phyloP scores from a whole-genome alignment of 2,329 filamentous ascomycete genomes.

The Clarireedia monteithiana region DNA sequence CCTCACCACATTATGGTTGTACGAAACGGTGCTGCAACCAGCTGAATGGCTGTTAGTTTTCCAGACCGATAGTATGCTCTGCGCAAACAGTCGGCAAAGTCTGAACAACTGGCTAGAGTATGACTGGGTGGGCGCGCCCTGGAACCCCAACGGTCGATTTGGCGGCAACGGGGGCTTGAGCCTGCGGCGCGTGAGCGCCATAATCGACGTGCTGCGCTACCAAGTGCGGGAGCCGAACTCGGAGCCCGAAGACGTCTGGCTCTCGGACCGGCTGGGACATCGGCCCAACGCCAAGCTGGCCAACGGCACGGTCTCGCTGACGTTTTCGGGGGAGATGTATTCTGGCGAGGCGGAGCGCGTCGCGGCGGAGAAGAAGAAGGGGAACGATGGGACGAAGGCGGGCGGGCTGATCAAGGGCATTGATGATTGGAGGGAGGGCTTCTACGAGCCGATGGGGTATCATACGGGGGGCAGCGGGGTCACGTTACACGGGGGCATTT shows the following conservation, averaged over 20 bases:
- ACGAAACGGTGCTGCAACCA: conserved; percentile 38
- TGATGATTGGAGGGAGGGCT: conserved; percentile 44
- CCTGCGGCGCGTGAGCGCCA: conserved; percentile 44
- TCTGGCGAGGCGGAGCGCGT: conserved; percentile 30
- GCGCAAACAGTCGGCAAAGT: conserved; percentile 34
- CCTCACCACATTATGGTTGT: conserved; percentile 43
- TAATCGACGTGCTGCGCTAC: conserved; percentile 43
- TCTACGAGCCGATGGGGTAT: conserved; percentile 51
- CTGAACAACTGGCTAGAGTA: conserved; percentile 18
- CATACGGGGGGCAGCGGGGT: conserved; percentile 44
- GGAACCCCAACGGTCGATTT: conserved; percentile 26
- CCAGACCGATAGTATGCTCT: conserved; percentile 47
- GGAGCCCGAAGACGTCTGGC: conserved; percentile 50
- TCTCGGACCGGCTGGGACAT: conserved; percentile 43
- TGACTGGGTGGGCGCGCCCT: conserved; percentile 30
- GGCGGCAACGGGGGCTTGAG: conserved; percentile 33
- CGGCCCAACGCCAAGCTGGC: conserved; percentile 41
- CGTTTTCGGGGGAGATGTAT: conserved; percentile 44
- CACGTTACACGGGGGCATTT: conserved; percentile 39
- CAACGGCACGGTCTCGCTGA: conserved; percentile 41
- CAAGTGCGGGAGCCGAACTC: conserved; percentile 37
- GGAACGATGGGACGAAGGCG: conserved; percentile 17
- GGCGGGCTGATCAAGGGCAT: conserved; percentile 33
- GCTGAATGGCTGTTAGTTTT: conserved; percentile 47
- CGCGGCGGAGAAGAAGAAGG: conserved; percentile 14